These are phyloP conservation scores for Fraxinus platypoda DNA, from an alignment of 305 asterid genomes.

Conservation along the genomic window DNA sequence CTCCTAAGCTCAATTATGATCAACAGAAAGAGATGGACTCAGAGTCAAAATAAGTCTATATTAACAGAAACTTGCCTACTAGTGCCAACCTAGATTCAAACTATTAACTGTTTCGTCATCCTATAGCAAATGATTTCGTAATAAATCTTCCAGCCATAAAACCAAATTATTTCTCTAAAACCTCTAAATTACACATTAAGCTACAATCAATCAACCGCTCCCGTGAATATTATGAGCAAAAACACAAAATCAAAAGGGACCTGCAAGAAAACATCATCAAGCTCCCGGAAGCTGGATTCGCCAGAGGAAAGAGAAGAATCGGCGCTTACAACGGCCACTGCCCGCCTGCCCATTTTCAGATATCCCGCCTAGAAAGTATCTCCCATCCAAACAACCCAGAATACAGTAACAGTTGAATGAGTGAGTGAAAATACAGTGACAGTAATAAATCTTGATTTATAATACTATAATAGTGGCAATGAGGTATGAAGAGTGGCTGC, in stretches of 20 bases:
- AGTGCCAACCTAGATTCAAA: neutral
- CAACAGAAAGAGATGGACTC: neutral
- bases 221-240: neutral
- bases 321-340: constrained; percentile 1
- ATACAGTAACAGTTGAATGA: neutral
- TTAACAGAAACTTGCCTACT: neutral
- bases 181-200: neutral
- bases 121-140: neutral
- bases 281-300: constrained; percentile 74
- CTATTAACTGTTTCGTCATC: neutral
- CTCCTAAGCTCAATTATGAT: neutral
- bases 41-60: neutral
- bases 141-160: neutral
- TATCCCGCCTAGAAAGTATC: constrained; percentile 30
- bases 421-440: neutral
- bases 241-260: constrained; percentile 28
- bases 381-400: neutral
- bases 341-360: constrained; percentile 40
- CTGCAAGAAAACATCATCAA: constrained; percentile 85
- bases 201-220: constrained; percentile 1
- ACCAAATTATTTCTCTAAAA: neutral
- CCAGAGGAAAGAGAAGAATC: constrained; percentile 53
- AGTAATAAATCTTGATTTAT: neutral
- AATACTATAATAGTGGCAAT: neutral
- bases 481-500: neutral